Evolutionary conservation across 1,284 basidiomycete genomes (phyloP).

Genomic region (Exobasidium rhododendri): DNA sequence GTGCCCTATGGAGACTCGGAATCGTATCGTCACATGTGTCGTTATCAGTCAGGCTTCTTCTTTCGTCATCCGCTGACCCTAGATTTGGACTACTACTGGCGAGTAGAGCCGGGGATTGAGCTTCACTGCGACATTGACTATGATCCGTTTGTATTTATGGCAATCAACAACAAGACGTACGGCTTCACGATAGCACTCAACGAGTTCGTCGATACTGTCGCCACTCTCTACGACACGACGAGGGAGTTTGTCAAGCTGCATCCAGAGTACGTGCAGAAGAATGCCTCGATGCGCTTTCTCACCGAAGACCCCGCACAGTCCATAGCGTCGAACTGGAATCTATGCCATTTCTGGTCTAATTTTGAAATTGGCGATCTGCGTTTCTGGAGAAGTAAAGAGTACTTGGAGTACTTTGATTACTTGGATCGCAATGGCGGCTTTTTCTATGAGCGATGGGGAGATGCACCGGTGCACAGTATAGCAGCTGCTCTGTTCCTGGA

Average conservation of each 20-base stretch:
- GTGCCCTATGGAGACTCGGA: slow-evolving; percentile 6
- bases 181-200: slow-evolving; percentile 10
- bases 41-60: slow-evolving; percentile 22
- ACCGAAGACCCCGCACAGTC: background rate
- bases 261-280: background rate
- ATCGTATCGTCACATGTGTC: slow-evolving; percentile 18
- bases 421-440: slow-evolving; percentile 12
- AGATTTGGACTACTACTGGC: slow-evolving; percentile 25
- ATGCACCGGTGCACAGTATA: slow-evolving; percentile 15
- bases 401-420: slow-evolving; percentile 12
- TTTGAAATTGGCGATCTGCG: slow-evolving; percentile 15
- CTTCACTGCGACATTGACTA: slow-evolving; percentile 14
- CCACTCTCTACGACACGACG: slow-evolving; percentile 4
- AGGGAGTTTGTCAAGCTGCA: slow-evolving; percentile 1
- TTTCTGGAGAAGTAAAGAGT: slow-evolving; percentile 11
- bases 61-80: slow-evolving; percentile 18
- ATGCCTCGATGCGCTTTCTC: background rate
- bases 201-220: slow-evolving; percentile 2
- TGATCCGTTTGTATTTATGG: slow-evolving; percentile 17
- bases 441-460: slow-evolving; percentile 17
- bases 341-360: slow-evolving; percentile 17
- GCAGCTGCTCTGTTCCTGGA: slow-evolving; percentile 12
- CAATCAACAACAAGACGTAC: slow-evolving; percentile 18
- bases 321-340: slow-evolving; percentile 5
- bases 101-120: slow-evolving; percentile 20